These are phyloP conservation scores for Silene latifolia DNA, from an alignment of 148 eudicot species.

Conservation along the genomic window DNA sequence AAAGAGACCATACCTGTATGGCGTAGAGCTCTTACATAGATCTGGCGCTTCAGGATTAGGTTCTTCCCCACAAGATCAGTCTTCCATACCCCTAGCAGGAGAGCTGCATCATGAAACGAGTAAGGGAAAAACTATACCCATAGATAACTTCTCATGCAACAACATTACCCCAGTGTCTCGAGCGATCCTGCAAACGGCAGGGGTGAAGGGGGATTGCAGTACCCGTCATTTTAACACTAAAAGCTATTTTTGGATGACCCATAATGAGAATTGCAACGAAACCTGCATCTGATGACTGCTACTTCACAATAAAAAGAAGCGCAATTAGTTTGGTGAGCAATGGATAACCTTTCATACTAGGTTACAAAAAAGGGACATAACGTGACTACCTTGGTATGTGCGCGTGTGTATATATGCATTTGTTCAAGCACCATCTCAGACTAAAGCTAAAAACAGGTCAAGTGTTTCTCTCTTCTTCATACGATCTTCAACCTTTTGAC, in stretches of 20 bases:
- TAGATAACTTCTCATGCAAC: not conserved
- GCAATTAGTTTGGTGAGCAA: not conserved
- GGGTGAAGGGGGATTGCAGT: not conserved
- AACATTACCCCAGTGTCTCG: not conserved
- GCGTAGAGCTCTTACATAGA: not conserved
- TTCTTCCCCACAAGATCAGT: not conserved
- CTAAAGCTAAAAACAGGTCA: not conserved
- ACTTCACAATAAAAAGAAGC: not conserved
- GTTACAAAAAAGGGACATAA: not conserved
- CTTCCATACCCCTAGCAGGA: not conserved
- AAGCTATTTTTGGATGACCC: not conserved
- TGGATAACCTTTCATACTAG: not conserved
- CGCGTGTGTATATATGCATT: not conserved
- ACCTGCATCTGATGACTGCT: not conserved
- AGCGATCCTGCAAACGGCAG: not conserved
- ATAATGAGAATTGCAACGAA: not conserved
- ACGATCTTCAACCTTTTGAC: not conserved
- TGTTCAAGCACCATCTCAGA: not conserved
- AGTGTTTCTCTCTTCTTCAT: not conserved
- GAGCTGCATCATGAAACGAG: slow-evolving; percentile 5
- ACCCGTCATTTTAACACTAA: not conserved
- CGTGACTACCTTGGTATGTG: slow-evolving; percentile 8
- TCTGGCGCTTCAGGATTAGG: not conserved
- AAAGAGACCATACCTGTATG: not conserved
- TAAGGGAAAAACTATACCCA: slow-evolving; percentile 7